These are phyloP conservation scores for Diddensiella santjacobensis DNA, from an alignment of 805 yeast genomes.

Conservation along the genomic window DNA sequence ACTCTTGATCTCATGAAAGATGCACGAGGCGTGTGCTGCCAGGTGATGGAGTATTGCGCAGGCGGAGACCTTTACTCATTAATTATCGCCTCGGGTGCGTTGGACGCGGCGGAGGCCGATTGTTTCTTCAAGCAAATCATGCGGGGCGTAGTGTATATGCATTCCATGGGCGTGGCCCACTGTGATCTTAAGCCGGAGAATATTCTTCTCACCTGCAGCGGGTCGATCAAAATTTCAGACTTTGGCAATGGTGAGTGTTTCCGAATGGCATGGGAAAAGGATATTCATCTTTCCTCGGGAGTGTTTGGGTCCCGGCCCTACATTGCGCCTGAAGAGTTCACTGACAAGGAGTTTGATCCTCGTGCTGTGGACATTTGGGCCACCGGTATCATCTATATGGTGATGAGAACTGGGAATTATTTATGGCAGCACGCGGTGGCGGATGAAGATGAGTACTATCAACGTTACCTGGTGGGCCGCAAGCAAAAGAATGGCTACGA, in stretches of 20 bases:
- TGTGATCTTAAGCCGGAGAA: constrained; percentile 92
- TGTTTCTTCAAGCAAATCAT: constrained; percentile 85
- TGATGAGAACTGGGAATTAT: constrained; percentile 88
- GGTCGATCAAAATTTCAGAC: constrained; percentile 70
- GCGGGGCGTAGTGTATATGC: constrained; percentile 80
- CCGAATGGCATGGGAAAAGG: constrained; percentile 83
- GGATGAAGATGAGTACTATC: constrained; percentile 74
- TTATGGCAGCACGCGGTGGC: constrained; percentile 80
- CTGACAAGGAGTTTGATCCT: constrained; percentile 60
- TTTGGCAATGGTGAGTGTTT: constrained; percentile 92
- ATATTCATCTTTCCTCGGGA: constrained; percentile 65
- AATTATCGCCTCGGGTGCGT: constrained; percentile 47
- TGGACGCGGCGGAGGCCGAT: constrained; percentile 70
- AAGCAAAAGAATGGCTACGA: constrained; percentile 83
- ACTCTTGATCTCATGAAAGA: constrained; percentile 79
- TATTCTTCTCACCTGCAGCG: constrained; percentile 61
- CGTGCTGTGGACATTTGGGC: constrained; percentile 88
- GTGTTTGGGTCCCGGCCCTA: constrained; percentile 86
- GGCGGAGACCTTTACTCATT: constrained; percentile 75
- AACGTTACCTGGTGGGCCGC: constrained; percentile 69
- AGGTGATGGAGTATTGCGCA: constrained; percentile 94
- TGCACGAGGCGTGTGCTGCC: constrained; percentile 66
- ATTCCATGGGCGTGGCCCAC: constrained; percentile 88
- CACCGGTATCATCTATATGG: constrained; percentile 70
- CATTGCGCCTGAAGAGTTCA: constrained; percentile 87